Evolutionary conservation across 2,329 filamentous ascomycete genomes (phyloP).

Genomic region (Rutstroemia sp.): DNA sequence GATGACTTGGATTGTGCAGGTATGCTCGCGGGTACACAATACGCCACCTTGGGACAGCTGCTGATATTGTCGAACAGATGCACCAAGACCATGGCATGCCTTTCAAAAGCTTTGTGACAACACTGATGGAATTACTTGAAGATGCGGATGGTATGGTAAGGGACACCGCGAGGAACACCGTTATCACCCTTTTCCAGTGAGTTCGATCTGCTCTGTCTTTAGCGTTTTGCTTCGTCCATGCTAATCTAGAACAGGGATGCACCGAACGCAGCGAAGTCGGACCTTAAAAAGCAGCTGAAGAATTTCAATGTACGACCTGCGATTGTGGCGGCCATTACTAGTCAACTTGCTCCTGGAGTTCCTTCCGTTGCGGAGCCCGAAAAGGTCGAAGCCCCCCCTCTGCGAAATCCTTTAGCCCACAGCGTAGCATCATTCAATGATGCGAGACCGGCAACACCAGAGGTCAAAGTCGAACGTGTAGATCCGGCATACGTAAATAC

Average conservation of each 20-base stretch:
- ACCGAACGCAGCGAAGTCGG: slow-evolving; percentile 75
- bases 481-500: slow-evolving; percentile 82
- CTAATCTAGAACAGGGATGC: slow-evolving; percentile 49
- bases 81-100: slow-evolving; percentile 70
- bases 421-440: slow-evolving; percentile 41
- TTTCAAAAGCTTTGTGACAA: slow-evolving; percentile 77
- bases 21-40: slow-evolving; percentile 31
- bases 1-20: slow-evolving; percentile 78
- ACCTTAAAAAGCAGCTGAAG: slow-evolving; percentile 80
- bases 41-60: not conserved
- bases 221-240: not conserved
- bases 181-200: slow-evolving; percentile 81
- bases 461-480: slow-evolving; percentile 59
- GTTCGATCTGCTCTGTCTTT: slow-evolving; percentile 16
- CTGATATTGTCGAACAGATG: slow-evolving; percentile 46
- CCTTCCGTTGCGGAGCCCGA: slow-evolving; percentile 23
- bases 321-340: slow-evolving; percentile 74
- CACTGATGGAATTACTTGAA: slow-evolving; percentile 78
- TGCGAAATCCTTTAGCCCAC: slow-evolving; percentile 39
- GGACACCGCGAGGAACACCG: slow-evolving; percentile 72
- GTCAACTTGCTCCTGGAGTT: slow-evolving; percentile 55
- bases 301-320: slow-evolving; percentile 79
- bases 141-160: slow-evolving; percentile 84
- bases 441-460: slow-evolving; percentile 51
- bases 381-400: slow-evolving; percentile 32